phyloP scores from a whole-genome alignment of 495 filamentous ascomycete species.

The Podospora bellae-mahoneyi region DNA sequence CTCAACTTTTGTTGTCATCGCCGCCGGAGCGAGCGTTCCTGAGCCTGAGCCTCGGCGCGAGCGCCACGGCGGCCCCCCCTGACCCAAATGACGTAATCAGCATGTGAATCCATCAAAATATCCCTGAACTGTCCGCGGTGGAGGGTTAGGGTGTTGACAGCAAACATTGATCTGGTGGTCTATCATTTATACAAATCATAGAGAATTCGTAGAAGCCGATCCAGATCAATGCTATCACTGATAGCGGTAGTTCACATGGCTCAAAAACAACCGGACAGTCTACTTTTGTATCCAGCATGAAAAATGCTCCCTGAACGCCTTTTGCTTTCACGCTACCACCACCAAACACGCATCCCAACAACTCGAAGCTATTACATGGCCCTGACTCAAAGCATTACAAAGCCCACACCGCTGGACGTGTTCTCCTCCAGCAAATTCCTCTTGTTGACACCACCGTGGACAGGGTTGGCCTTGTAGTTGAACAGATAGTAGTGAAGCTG shows the following conservation, averaged over 20 bases:
- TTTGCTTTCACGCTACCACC: neutral
- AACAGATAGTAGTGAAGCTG: slow-evolving; percentile 94
- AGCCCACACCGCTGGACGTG: slow-evolving; percentile 78
- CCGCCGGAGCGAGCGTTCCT: neutral
- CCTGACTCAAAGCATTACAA: slow-evolving; percentile 67
- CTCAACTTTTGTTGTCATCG: neutral
- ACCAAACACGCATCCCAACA: neutral
- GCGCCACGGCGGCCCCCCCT: neutral
- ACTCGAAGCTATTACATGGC: neutral
- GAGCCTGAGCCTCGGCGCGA: neutral
- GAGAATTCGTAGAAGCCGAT: too few relatives aligned
- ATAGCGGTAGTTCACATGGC: neutral
- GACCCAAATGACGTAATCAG: neutral
- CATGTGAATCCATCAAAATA: neutral
- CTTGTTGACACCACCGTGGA: slow-evolving; percentile 78
- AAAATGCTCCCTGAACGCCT: neutral
- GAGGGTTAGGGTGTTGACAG: neutral
- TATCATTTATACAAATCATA: too few relatives aligned
- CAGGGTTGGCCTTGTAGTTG: slow-evolving; percentile 82
- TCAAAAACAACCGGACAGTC: neutral
- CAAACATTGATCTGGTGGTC: neutral
- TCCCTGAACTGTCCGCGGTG: neutral
- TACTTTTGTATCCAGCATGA: neutral
- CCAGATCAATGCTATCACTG: too few relatives aligned
- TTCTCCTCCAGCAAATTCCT: slow-evolving; percentile 70